Percentiles rank a stretch among this genome's conserved stretches.
phyloP scores from a whole-genome alignment of 2,329 filamentous ascomycete species.

The Sporothrix brasiliensis region DNA sequence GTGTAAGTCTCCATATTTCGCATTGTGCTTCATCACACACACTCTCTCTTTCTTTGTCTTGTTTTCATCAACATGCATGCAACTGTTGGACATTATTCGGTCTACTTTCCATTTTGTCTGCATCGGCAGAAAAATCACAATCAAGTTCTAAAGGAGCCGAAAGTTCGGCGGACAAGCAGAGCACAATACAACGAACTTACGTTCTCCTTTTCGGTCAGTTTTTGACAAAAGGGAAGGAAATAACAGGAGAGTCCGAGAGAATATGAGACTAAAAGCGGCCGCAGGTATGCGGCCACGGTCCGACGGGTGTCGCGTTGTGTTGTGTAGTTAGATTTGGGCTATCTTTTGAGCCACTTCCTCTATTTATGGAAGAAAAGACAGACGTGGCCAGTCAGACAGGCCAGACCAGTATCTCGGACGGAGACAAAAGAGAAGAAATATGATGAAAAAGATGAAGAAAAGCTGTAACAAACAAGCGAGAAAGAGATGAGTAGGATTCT shows the following conservation, averaged over 20 bases:
- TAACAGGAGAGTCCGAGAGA: neutral
- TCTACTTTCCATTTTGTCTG: neutral
- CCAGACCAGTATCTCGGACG: neutral
- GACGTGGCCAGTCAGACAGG: neutral
- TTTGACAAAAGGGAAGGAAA: neutral
- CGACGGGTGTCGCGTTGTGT: neutral
- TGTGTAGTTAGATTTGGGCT: neutral
- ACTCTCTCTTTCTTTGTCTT: neutral
- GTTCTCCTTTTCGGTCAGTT: neutral
- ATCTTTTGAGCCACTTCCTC: neutral
- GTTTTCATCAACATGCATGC: conserved; percentile 15
- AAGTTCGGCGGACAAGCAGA: neutral
- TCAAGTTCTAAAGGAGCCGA: neutral
- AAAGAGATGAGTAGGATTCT: too few relatives aligned
- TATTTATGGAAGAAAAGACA: neutral
- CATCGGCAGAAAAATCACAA: neutral
- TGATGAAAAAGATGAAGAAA: neutral
- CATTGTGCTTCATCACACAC: neutral
- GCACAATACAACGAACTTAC: neutral
- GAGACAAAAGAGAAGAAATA: neutral
- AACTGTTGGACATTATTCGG: conserved; percentile 10
- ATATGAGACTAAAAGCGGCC: neutral
- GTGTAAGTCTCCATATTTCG: conserved; percentile 1
- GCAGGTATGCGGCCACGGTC: neutral
- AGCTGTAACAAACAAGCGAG: neutral